phyloP scores from a whole-genome alignment of 768 basidiomycete species.

The Psilocybe cubensis region DNA sequence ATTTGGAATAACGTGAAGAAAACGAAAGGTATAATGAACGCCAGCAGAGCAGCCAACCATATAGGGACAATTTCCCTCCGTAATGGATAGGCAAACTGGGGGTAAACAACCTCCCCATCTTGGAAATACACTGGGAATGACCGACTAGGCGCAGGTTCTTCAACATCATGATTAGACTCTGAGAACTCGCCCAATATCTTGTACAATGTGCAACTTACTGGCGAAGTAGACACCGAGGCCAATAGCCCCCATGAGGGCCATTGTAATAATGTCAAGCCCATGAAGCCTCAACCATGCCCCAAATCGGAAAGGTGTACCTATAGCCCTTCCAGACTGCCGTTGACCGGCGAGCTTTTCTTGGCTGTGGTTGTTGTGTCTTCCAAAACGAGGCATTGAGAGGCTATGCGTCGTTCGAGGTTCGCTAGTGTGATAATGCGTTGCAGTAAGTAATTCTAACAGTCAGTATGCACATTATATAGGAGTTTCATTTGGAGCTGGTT shows the following conservation, averaged over 20 bases:
- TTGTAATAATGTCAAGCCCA: conserved; percentile 54
- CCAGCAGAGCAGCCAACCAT: conserved; percentile 53
- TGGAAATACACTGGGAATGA: conserved; percentile 48
- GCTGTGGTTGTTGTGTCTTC: conserved; percentile 14
- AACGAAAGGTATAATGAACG: conserved; percentile 57
- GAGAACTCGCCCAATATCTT: too few species aligned
- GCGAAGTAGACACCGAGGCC: conserved; percentile 59
- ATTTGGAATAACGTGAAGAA: conserved; percentile 60
- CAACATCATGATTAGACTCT: conserved; percentile 6
- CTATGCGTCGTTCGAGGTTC: not conserved
- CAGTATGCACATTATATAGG: conserved; percentile 8
- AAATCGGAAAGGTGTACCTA: conserved; percentile 34
- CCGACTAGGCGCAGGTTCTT: conserved; percentile 46
- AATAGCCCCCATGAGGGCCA: conserved; percentile 59
- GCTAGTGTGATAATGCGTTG: not conserved
- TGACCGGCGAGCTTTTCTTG: conserved; percentile 12
- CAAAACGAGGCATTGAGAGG: conserved; percentile 19
- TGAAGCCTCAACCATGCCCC: conserved; percentile 49
- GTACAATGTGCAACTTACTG: conserved; percentile 26
- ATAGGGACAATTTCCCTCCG: conserved; percentile 59
- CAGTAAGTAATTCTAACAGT: not conserved
- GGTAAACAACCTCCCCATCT: conserved; percentile 54
- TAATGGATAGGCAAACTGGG: conserved; percentile 53
- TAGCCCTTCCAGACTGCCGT: conserved; percentile 9
- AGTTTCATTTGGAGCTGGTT: conserved; percentile 7